Evolutionary conservation across 225 moss, liverwort and hornwort species (phyloP).

Genomic region (Polytrichum commune): DNA sequence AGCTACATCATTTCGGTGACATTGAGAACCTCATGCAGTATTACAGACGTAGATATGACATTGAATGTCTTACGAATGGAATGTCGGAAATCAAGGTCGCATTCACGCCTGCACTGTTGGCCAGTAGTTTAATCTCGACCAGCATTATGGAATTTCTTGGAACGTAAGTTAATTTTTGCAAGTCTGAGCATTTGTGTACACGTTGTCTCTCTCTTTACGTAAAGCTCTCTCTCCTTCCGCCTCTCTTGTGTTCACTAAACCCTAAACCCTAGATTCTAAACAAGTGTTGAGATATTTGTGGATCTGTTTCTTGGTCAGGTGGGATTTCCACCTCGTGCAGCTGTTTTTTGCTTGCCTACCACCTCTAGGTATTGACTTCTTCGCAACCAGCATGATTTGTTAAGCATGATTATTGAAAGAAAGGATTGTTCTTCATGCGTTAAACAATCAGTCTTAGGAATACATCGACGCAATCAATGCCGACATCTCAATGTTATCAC

Average conservation of each 20-base stretch:
- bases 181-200: too few species aligned
- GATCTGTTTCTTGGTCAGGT: conserved; percentile 56
- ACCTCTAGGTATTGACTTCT: conserved; percentile 47
- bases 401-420: neutral
- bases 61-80: neutral
- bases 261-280: too few species aligned
- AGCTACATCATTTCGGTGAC: neutral
- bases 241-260: too few species aligned
- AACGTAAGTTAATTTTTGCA: too few species aligned
- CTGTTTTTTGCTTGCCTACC: conserved; percentile 77
- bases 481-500: too few species aligned
- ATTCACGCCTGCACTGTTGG: conserved; percentile 4
- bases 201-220: too few species aligned
- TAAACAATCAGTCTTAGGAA: too few species aligned
- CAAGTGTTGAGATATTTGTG: conserved; percentile 35
- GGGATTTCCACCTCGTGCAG: conserved; percentile 90
- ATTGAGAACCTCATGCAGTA: neutral
- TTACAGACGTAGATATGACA: neutral
- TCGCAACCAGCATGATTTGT: neutral
- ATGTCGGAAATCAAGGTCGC: neutral
- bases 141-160: too few species aligned
- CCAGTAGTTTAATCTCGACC: conserved; percentile 9
- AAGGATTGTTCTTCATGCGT: too few species aligned
- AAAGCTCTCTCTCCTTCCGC: too few species aligned
- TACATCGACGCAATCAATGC: too few species aligned